phyloP scores from a whole-genome alignment of 306 rosid species.

The Arachis stenosperma region DNA sequence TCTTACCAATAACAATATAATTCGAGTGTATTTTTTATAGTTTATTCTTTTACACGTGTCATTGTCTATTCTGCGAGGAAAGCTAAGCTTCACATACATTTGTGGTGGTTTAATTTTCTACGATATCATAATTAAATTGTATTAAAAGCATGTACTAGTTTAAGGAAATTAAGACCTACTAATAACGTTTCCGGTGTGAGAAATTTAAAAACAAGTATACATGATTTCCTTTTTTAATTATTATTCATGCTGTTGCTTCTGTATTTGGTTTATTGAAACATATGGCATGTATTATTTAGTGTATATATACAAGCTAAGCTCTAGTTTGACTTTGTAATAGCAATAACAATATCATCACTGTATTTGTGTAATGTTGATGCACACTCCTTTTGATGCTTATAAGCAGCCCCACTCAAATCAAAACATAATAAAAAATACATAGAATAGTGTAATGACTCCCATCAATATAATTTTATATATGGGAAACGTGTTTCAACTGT shows the following conservation, averaged over 20 bases:
- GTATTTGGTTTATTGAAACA: not conserved
- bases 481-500: too few relatives aligned
- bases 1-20: too few relatives aligned
- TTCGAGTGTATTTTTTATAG: too few relatives aligned
- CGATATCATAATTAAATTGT: constrained; percentile 1
- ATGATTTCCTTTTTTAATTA: not conserved
- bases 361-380: not conserved
- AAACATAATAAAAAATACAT: constrained; percentile 5
- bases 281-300: not conserved
- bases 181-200: not conserved
- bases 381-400: constrained; percentile 27
- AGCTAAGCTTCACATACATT: not conserved
- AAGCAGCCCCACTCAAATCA: constrained; percentile 23
- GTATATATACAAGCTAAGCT: not conserved
- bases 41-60: not conserved
- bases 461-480: not conserved
- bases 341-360: not conserved
- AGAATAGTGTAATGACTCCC: constrained; percentile 12
- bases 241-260: not conserved
- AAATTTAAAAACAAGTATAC: not conserved
- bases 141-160: not conserved
- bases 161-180: not conserved
- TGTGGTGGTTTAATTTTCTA: not conserved
- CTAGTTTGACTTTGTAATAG: constrained; percentile 34
- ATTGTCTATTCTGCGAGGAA: not conserved